Percentiles rank a stretch among this genome's conserved stretches.
Conservation (phyloP, 257 asterid species). For the Forsythia suspensa region DNA sequence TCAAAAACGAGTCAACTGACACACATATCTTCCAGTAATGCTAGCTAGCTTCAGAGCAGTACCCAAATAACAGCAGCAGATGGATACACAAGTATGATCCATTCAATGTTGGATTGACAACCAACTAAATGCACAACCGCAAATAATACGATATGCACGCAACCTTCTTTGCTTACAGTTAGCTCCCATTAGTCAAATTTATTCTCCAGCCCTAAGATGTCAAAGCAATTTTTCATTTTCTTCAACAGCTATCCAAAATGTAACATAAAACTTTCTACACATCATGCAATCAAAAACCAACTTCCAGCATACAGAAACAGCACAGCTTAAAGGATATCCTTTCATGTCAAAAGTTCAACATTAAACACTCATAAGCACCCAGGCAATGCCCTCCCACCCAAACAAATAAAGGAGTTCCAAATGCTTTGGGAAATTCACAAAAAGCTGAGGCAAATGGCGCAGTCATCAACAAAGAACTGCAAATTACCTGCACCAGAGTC, state of each 20-base stretch:
- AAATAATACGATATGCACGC: neutral
- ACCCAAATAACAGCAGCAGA: slow-evolving; percentile 15
- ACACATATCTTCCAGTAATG: slow-evolving; percentile 12
- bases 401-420: slow-evolving; percentile 25
- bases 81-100: slow-evolving; percentile 2
- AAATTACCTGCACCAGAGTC: slow-evolving; percentile 61
- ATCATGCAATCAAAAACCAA: slow-evolving; percentile 25
- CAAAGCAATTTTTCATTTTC: slow-evolving; percentile 15
- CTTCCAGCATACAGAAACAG: slow-evolving; percentile 18
- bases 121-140: slow-evolving; percentile 19
- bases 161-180: slow-evolving; percentile 14
- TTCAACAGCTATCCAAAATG: slow-evolving; percentile 19
- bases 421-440: slow-evolving; percentile 29
- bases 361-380: slow-evolving; percentile 20
- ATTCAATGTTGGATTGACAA: slow-evolving; percentile 3
- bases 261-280: slow-evolving; percentile 17
- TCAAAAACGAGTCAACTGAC: slow-evolving; percentile 16
- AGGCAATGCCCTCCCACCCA: slow-evolving; percentile 27
- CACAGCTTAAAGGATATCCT: slow-evolving; percentile 18
- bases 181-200: slow-evolving; percentile 12
- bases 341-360: slow-evolving; percentile 7
- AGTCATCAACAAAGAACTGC: slow-evolving; percentile 43
- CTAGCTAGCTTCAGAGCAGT: slow-evolving; percentile 23
- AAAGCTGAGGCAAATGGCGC: slow-evolving; percentile 38
- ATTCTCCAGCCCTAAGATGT: neutral